Evolutionary conservation across 495 filamentous ascomycete genomes (phyloP), one percentile per base, ranked within the genome.

Genomic region (Jackrogersella multiformis): DNA sequence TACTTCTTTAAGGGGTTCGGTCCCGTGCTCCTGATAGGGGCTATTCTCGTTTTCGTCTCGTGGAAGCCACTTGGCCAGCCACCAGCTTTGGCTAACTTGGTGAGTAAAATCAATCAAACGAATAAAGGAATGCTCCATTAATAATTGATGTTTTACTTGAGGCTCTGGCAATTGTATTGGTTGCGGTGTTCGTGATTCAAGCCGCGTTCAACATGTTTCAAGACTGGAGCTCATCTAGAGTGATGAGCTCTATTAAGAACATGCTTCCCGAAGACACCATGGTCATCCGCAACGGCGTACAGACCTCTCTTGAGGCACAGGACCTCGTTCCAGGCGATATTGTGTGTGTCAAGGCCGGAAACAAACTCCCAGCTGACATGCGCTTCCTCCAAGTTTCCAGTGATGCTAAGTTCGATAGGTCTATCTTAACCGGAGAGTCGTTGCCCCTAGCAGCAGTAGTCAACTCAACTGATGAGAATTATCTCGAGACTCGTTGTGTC

Each of bases 1-100:
- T 92, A 92, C 71, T 84, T 91, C 72, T 92, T 91, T 71, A 87
- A 85, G 51, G 90, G 89, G 18, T 91, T 91, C 66, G 87, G 89
- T 2, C 80, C 85, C 2, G 81, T 92, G 24, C 82, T 92, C 5
- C 77, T 90, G 4, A 71, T 86, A 28, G 88, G 87, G 12, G 77
- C 81, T 21, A 82, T 90, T 23, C 80, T 92, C 4, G 86, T 91
- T 49, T 89, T 90, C 67, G 71, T 91, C 39, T 81, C 85, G 5
- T 92, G 88, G 88, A 88, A 86, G 44, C 89, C 90, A 4, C 84
- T 91, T 0, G 88, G 89, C 0, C 49, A 89, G 9, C 90, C 89
- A 1, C 90, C 90, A 1, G 76, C 85, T 0, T 53, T 77, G 15
- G 85, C 88, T 5, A 91, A 92, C 68, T 73, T 92, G 15, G 72